Evolutionary conservation across 805 yeast species (phyloP).

Genomic region (Candida peoriensis): DNA sequence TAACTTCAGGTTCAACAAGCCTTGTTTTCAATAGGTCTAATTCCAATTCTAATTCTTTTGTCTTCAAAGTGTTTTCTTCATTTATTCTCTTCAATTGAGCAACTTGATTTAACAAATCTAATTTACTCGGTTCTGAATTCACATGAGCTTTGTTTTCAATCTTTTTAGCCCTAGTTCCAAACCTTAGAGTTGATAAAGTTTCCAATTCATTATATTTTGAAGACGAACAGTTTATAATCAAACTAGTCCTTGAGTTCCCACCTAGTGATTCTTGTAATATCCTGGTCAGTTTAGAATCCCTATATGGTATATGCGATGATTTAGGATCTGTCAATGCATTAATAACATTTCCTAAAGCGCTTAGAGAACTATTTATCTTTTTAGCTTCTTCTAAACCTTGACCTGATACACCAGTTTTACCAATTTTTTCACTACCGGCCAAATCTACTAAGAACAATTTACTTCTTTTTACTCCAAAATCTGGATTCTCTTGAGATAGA

Average conservation of each 20-base stretch:
- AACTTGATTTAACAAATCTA: constrained; percentile 18
- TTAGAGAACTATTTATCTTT: constrained; percentile 73
- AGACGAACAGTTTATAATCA: constrained; percentile 72
- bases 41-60: constrained; percentile 17
- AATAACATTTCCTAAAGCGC: constrained; percentile 77
- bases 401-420: constrained; percentile 74
- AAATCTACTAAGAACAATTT: constrained; percentile 73
- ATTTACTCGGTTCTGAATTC: constrained; percentile 32
- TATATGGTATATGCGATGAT: constrained; percentile 62
- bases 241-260: constrained; percentile 73
- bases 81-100: constrained; percentile 16
- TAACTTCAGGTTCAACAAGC: constrained; percentile 4
- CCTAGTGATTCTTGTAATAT: constrained; percentile 76
- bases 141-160: constrained; percentile 62
- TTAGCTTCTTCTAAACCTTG: constrained; percentile 77
- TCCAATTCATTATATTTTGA: constrained; percentile 50
- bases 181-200: constrained; percentile 66
- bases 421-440: constrained; percentile 82
- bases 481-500: constrained; percentile 53
- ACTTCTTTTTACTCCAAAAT: constrained; percentile 58
- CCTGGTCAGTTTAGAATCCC: constrained; percentile 76
- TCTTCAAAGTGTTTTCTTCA: constrained; percentile 12
- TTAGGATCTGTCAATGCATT: constrained; percentile 69
- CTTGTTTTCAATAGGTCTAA: constrained; percentile 21
- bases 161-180: constrained; percentile 68